These are phyloP conservation scores for Radiomyces spectabilis DNA, from an alignment of 192 early-diverging fungal genomes.

Conservation along the genomic window DNA sequence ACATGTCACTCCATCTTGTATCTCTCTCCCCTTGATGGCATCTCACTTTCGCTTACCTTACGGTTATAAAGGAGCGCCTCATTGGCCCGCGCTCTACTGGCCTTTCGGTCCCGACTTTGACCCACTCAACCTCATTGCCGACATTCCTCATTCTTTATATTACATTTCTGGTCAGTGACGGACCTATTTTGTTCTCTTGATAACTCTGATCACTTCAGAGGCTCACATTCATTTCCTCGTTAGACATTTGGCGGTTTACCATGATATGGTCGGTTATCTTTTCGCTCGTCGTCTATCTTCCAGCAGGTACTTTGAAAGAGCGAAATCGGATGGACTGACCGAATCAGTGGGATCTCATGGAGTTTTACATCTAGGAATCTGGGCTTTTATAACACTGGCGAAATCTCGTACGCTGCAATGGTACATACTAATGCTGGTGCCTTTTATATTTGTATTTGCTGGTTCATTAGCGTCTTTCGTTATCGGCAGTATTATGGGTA, in stretches of 20 bases:
- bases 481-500: constrained; percentile 40
- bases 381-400: constrained; percentile 32
- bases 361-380: constrained; percentile 28
- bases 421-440: constrained; percentile 19
- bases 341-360: constrained; percentile 23
- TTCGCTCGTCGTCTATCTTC: constrained; percentile 46
- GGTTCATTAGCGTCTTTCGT: constrained; percentile 34
- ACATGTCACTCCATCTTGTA: too few relatives aligned
- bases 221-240: neutral
- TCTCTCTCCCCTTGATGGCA: too few relatives aligned
- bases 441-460: constrained; percentile 27
- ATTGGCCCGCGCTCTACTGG: constrained; percentile 51
- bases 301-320: constrained; percentile 44
- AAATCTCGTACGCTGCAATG: constrained; percentile 23
- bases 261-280: constrained; percentile 57
- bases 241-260: constrained; percentile 57
- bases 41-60: constrained; percentile 34
- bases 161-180: constrained; percentile 36
- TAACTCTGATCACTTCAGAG: neutral
- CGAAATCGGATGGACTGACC: constrained; percentile 23
- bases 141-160: constrained; percentile 33
- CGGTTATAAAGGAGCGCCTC: constrained; percentile 23
- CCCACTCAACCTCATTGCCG: constrained; percentile 26
- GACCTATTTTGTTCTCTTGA: neutral
- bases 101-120: constrained; percentile 32